Base-by-base conservation (phyloP, 306 rosid species). In the Cicer cuneatum region DNA sequence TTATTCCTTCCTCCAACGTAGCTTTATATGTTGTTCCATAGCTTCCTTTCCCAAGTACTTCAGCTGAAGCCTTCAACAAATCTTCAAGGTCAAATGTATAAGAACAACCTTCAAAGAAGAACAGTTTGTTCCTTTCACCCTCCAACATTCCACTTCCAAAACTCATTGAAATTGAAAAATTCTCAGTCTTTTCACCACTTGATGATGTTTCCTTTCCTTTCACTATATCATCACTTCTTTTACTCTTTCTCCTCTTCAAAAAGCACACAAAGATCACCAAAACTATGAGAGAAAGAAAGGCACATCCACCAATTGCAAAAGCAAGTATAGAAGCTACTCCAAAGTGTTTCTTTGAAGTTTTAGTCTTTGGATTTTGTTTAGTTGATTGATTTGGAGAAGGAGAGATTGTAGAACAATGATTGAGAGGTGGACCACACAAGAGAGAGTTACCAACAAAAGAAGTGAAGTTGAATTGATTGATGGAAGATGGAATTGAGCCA, bases 21-120 rank as follows among this genome's bases (percentile, higher is more conserved):
- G 90, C 96, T 80, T 78, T 90, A 52, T 86, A 90, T 46, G 96
- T 81, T 41, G 96, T 90, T 53, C 96, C 96, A 66, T 54, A 78
- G 63, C 86, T 88, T 11, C 96, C 96, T 63, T 90, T 90, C 39
- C 93, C 96, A 33, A 90, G 91, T 81, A 90, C 92, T 81, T 88
- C 96, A 41, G 96, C 92, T 4, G 96, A 90, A 15, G 96, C 92
- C 81, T 87, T 86, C 74, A 90, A 75, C 67, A 90, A 74, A 73
- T 90, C 96, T 76, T 90, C 92, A 6, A 88, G 87, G 72, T 90
- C 90, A 69, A 90, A 90, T 75, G 77, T 81, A 40, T 54, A 78
- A 47, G 81, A 39, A 77, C 87, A 85, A 7, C 90, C 96, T 16
- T 84, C 90, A 78, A 90, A 86, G 89, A 90, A 88, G 60, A 85